Conservation (phyloP, 371 early-diverging fungal genomes). For the Encephalitozoon romaleae region DNA sequence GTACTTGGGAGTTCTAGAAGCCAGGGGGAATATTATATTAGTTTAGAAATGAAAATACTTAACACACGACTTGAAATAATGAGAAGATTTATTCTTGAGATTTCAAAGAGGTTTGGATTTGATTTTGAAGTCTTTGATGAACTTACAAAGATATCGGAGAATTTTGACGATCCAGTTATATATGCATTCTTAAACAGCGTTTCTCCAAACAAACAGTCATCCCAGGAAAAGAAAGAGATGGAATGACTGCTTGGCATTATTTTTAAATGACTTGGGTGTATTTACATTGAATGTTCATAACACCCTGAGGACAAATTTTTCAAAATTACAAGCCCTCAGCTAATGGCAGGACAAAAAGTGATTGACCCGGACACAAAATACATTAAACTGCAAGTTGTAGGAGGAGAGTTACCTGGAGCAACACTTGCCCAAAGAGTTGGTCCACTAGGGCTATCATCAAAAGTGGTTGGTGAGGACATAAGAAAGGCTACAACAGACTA, state of each 20-base stretch:
- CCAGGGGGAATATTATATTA: neutral
- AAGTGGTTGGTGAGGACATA: slow-evolving; percentile 99
- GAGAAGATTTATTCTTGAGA: slow-evolving; percentile 7
- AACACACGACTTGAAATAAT: neutral
- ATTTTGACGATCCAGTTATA: neutral
- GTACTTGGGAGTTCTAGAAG: neutral
- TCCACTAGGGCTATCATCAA: slow-evolving; percentile 96
- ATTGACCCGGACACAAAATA: slow-evolving; percentile 25
- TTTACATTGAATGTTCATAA: neutral
- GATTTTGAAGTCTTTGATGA: slow-evolving; percentile 5
- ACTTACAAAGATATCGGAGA: neutral
- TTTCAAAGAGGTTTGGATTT: neutral
- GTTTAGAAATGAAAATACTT: neutral
- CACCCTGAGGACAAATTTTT: neutral
- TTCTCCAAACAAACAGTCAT: neutral
- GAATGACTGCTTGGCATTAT: neutral
- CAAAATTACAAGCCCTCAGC: neutral
- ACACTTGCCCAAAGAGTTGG: slow-evolving; percentile 97
- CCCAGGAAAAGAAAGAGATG: neutral
- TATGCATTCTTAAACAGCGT: neutral
- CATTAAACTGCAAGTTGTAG: slow-evolving; percentile 64
- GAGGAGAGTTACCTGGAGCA: slow-evolving; percentile 96
- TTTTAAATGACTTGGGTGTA: neutral
- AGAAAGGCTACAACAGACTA: slow-evolving; percentile 96
- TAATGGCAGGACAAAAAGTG: neutral